Evolutionary conservation across 495 filamentous ascomycete genomes (phyloP), one percentile per base, ranked within the genome.

Genomic region (Neurospora terricola): DNA sequence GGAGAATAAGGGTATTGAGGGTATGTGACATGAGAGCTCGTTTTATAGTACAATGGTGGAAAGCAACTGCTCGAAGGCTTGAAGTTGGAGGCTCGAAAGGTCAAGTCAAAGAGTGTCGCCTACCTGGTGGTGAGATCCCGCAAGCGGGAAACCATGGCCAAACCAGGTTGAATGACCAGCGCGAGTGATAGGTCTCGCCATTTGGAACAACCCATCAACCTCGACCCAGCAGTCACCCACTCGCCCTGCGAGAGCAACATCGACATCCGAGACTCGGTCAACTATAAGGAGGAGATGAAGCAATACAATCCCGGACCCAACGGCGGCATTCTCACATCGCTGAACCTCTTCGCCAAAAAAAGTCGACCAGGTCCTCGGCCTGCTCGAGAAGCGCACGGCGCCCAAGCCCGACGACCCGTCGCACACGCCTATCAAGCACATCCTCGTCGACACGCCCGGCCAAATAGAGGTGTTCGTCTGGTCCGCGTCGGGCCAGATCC

Each of bases 241-340:
- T 91, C 97, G n/a, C 96, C 96, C n/a, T 98, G 97, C 82, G 93
- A 97, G 73, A 89, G 89, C 83, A 98, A 99, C 83, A 97, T 99
- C 85, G 96, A 99, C 82, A 99, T 99, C 77, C 93, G 96, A 73
- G 96, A 99, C 82, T 94, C 91, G 37, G 93, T 99, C 78, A 97
- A 99, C 84, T 99, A 99, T 87, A 96, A 97, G 81, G 95, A 99
- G 82, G 96, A 98, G 75, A 99, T 99, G 96, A 93, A 93, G 81
- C 93, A 97, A 79, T 98, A 98, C 86, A 97, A 97, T 78, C 89
- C 98, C 0, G 96, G 96, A 0, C 96, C 96, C 5, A 99, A 99
- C 84, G 96, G 96, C 40, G 96, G 94, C 18, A 98, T 99, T 76
- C 85, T 98, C 75, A 99, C 96, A 5, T 96, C 92, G 3, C 83